These are phyloP conservation scores for Rubroboletus satanas DNA, from an alignment of 768 basidiomycete genomes.

Conservation along the genomic window DNA sequence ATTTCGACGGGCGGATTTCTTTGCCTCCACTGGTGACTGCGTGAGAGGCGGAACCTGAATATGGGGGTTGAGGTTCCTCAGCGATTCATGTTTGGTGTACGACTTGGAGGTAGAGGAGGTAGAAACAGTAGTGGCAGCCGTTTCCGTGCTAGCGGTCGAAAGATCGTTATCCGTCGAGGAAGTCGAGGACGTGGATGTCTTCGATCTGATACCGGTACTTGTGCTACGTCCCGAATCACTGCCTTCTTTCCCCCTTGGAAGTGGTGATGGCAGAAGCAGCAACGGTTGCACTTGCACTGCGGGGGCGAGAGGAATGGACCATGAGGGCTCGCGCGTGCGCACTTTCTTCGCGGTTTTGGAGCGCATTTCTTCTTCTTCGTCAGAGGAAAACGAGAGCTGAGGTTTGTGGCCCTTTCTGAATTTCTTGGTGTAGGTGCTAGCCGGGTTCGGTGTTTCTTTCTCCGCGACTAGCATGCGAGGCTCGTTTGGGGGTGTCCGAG, in stretches of 20 bases:
- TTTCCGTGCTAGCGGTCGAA: slow-evolving; percentile 31
- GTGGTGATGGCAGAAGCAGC: slow-evolving; percentile 21
- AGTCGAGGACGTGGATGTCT: slow-evolving; percentile 25
- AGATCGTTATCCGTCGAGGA: slow-evolving; percentile 34
- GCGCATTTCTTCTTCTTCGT: slow-evolving; percentile 71
- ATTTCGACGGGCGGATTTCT: slow-evolving; percentile 38
- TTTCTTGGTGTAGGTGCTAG: slow-evolving; percentile 18
- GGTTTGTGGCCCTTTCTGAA: slow-evolving; percentile 34
- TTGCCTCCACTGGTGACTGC: slow-evolving; percentile 19
- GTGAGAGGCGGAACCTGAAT: slow-evolving; percentile 21
- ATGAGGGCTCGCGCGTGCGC: slow-evolving; percentile 36
- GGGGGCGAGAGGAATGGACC: slow-evolving; percentile 27
- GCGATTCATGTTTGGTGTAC: slow-evolving; percentile 17
- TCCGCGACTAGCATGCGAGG: slow-evolving; percentile 1
- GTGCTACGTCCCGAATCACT: slow-evolving; percentile 19
- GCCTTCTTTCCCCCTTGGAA: slow-evolving; percentile 10
- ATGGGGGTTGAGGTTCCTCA: slow-evolving; percentile 15
- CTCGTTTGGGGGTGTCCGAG: slow-evolving; percentile 27
- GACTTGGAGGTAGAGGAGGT: slow-evolving; percentile 16
- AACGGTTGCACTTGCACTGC: slow-evolving; percentile 19
- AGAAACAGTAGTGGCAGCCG: slow-evolving; percentile 28
- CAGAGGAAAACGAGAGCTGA: slow-evolving; percentile 57
- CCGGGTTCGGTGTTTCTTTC: slow-evolving; percentile 20
- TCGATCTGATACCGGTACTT: slow-evolving; percentile 18
- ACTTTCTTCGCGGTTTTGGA: slow-evolving; percentile 60